Evolutionary conservation across 352 stramenopile species (phyloP).

Genomic region (Pythium biforme): DNA sequence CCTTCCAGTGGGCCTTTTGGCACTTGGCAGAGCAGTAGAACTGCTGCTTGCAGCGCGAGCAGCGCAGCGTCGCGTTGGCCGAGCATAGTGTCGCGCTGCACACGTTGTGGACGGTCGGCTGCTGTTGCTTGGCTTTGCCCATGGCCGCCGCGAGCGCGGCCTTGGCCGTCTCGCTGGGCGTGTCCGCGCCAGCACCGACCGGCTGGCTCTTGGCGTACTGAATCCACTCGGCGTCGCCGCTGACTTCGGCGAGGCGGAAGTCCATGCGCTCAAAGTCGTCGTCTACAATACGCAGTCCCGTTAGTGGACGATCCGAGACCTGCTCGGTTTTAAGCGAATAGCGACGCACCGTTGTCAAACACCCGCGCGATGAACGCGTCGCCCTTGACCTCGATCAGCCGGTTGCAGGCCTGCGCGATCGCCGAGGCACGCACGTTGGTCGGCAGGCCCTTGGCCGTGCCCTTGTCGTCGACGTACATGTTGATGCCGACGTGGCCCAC

Average conservation of each 20-base stretch:
- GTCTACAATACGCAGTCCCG: constrained; percentile 32
- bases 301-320: no score
- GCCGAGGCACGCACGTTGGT: constrained; percentile 78
- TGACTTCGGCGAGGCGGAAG: constrained; percentile 70
- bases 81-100: constrained; percentile 72
- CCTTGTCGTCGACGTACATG: constrained; percentile 91
- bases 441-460: constrained; percentile 78
- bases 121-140: constrained; percentile 28
- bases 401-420: constrained; percentile 79
- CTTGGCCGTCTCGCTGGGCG: constrained; percentile 28
- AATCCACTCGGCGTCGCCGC: constrained; percentile 66
- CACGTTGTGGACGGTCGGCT: constrained; percentile 39
- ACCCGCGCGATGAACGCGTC: constrained; percentile 87
- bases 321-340: neutral
- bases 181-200: constrained; percentile 26
- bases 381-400: constrained; percentile 81
- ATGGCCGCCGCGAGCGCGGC: constrained; percentile 30
- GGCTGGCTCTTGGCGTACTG: constrained; percentile 57
- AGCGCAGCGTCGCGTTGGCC: constrained; percentile 67
- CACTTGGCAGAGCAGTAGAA: constrained; percentile 85
- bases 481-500: constrained; percentile 78
- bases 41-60: constrained; percentile 78
- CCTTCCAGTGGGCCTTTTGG: constrained; percentile 83
- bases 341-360: constrained; percentile 80
- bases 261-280: constrained; percentile 84